Percentiles rank a stretch among this genome's conserved stretches.
Conservation (phyloP, 805 yeast genomes). For the Candida argentea region DNA sequence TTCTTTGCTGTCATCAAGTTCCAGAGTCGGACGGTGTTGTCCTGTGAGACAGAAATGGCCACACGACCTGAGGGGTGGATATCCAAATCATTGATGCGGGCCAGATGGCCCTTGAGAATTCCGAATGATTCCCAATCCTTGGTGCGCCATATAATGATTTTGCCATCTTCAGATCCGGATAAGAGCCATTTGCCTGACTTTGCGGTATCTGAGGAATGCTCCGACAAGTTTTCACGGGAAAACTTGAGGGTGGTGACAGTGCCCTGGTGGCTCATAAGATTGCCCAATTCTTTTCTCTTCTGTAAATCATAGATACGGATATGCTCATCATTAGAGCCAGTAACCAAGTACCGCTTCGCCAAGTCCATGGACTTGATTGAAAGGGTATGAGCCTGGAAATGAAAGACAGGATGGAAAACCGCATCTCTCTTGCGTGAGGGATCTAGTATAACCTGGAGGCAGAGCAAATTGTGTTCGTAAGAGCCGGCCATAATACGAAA, state of each 20-base stretch:
- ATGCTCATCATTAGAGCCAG: conserved; percentile 94
- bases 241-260: conserved; percentile 72
- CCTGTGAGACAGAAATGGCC: conserved; percentile 83
- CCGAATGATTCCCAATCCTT: conserved; percentile 95
- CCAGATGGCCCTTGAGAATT: conserved; percentile 79
- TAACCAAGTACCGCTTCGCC: conserved; percentile 76
- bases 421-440: conserved; percentile 31
- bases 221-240: conserved; percentile 44
- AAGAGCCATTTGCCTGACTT: conserved; percentile 80
- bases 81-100: conserved; percentile 72
- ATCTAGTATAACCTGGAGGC: conserved; percentile 66
- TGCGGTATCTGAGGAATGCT: conserved; percentile 8
- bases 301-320: conserved; percentile 90
- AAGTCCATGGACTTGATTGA: conserved; percentile 80
- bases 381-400: conserved; percentile 87
- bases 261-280: conserved; percentile 81
- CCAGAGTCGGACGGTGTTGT: conserved; percentile 82
- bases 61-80: conserved; percentile 87
- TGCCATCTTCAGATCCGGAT: conserved; percentile 87
- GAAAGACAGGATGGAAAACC: conserved; percentile 87
- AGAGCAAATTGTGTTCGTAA: conserved; percentile 84
- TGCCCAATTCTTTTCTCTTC: conserved; percentile 88
- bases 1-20: conserved; percentile 93
- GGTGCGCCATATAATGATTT: conserved; percentile 84
- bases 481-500: conserved; percentile 90